Percentiles rank a stretch among this genome's conserved stretches.
Evolutionary conservation across 768 basidiomycete species (phyloP).

Genomic region (Trametes cubensis): DNA sequence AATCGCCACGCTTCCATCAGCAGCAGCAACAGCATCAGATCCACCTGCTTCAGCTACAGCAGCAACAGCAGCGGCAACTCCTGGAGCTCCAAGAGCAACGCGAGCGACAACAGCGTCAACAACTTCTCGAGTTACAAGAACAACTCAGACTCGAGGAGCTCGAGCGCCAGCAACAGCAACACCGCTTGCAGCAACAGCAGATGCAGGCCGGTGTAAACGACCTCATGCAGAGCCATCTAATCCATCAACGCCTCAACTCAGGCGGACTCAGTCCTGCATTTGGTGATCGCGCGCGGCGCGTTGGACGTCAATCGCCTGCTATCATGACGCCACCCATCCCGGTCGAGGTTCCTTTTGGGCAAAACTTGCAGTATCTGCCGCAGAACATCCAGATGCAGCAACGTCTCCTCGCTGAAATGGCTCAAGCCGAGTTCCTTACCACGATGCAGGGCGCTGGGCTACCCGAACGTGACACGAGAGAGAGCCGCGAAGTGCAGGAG

Average conservation of each 20-base stretch:
- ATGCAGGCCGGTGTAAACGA: constrained; percentile 24
- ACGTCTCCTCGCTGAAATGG: constrained; percentile 74
- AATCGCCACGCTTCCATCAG: constrained; percentile 80
- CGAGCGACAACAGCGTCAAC: constrained; percentile 38
- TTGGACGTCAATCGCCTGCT: constrained; percentile 46
- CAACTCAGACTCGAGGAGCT: constrained; percentile 65
- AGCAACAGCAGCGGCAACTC: constrained; percentile 46
- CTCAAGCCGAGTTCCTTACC: constrained; percentile 67
- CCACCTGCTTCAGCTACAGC: constrained; percentile 66
- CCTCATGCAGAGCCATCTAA: constrained; percentile 33
- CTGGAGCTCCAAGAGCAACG: constrained; percentile 36
- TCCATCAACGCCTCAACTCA: constrained; percentile 47
- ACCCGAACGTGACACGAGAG: constrained; percentile 23
- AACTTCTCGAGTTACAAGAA: constrained; percentile 56
- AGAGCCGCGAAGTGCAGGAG: constrained; percentile 64
- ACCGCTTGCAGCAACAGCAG: constrained; percentile 34
- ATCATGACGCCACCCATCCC: constrained; percentile 25
- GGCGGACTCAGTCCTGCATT: constrained; percentile 44
- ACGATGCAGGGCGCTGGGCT: constrained; percentile 49
- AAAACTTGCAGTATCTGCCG: constrained; percentile 55
- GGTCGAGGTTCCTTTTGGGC: constrained; percentile 46
- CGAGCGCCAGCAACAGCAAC: constrained; percentile 41
- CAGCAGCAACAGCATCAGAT: constrained; percentile 72
- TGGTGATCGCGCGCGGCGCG: constrained; percentile 51
- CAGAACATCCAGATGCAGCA: constrained; percentile 76